Percentiles rank a stretch among this genome's conserved stretches.
Evolutionary conservation across 805 yeast genomes (phyloP).

Genomic region (Yamadazyma phyllophila): DNA sequence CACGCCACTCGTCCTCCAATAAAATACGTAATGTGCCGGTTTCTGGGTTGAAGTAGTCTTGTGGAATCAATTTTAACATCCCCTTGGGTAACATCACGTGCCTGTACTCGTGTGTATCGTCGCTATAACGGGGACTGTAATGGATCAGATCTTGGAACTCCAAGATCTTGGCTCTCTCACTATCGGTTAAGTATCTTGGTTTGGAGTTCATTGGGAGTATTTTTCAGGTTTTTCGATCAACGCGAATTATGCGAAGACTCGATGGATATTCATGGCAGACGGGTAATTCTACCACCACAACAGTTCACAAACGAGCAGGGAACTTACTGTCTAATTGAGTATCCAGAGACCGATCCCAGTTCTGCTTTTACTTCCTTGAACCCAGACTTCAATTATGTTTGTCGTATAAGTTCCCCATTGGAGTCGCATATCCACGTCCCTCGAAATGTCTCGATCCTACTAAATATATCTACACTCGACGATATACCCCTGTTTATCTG

Average conservation of each 20-base stretch:
- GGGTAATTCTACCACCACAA: background rate
- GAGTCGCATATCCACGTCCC: background rate
- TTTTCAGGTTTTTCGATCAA: background rate
- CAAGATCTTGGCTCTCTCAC: conserved; percentile 80
- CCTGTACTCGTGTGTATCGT: conserved; percentile 88
- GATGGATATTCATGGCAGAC: background rate
- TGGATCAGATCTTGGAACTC: conserved; percentile 94
- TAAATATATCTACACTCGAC: background rate
- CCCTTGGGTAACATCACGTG: conserved; percentile 97
- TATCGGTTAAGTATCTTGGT: conserved; percentile 73
- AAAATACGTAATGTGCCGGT: conserved; percentile 91
- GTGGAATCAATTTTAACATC: conserved; percentile 90
- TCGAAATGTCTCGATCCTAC: background rate
- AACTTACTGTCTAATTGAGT: background rate
- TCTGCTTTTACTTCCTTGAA: background rate
- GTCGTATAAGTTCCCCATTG: background rate
- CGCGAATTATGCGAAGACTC: background rate
- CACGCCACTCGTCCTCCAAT: conserved; percentile 97
- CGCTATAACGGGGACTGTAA: conserved; percentile 90
- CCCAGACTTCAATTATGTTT: background rate
- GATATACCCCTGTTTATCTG: background rate
- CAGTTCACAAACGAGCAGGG: background rate
- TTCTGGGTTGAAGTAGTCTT: conserved; percentile 89
- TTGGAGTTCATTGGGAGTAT: conserved; percentile 31
- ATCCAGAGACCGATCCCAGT: background rate